Base-by-base conservation (phyloP, 305 asterid genomes). In the Solanum hybrid region DNA sequence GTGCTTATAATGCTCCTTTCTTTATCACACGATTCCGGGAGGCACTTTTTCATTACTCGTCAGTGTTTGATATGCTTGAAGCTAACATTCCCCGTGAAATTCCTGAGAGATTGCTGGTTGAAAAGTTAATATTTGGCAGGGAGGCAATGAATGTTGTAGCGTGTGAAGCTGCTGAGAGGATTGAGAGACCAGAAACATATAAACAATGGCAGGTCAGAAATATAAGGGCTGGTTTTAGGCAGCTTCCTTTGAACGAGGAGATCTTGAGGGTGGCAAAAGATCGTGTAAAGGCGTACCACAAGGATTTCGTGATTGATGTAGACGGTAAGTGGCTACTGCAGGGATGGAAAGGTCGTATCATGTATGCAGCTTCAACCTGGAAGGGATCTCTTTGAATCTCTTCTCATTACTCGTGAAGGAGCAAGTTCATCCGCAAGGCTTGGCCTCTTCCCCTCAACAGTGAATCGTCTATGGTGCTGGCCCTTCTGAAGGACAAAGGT, bases 341-440 rank as follows among this genome's bases (percentile, higher is more conserved):
- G 91, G 99, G 99, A n/a, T 97, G 99, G 99, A 97, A 97, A 91
- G 98, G 99, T 22, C 95, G 98, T 2, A 94, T 96, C 26, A 72
- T 94, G 3, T 97, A 91, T 76, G 97, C 97, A 11, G 91, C 92
- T 78, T 93, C 98, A 90, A 93, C 97, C 37, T 97, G 99, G 99
- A 92, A 88, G 88, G 92, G 94, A 1, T 91, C 91, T 37, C 89
- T 90, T 78, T 91, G 94, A 91, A 86, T 36, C 31, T 31, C 13
- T 56, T 12, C 76, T 60, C 14, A 22, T 85, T 32, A 56, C 76
- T 20, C 46, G 46, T 32, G 76, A 85, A 31, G 46, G 76, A 56
- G 5, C 76, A 85, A 85, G 76, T 56, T 85, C 88, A n/a, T 31
- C 40, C 16, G 7, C 75, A 12, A 11, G 76, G 31, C 42, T 84